Evolutionary conservation across 805 yeast genomes (phyloP), one percentile per base, ranked within the genome.

Genomic region (Ogataea nakhonphanomensis): DNA sequence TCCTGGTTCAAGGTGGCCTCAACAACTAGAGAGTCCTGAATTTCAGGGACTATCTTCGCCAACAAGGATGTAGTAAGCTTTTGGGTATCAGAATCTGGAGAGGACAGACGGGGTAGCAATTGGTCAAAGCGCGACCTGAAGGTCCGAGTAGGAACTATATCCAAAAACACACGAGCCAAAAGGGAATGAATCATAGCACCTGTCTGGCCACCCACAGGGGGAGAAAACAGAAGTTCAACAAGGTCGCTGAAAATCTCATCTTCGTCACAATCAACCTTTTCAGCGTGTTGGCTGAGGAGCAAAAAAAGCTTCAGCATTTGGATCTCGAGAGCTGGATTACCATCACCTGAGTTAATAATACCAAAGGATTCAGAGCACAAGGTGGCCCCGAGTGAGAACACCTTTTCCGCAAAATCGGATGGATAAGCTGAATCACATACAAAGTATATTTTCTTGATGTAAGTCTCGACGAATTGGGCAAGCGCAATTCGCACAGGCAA

Each of bases 21-120:
- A 35, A 84, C 71, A 2, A 81, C 82, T 25, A 71, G 55, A 14
- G 74, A 78, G 50, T 80, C 80, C 51, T 82, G 90, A 23, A 58
- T 61, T 11, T 58, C 58, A 5, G 67, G 55, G 25, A 82, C 71
- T 14, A 73, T 33, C 8, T 46, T 52, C 15, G 58, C 60, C 34
- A 82, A 58, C 11, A 76, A 48, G 1, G 47, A 41, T 3, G 70
- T 63, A 5, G 70, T 62, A 4, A 74, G 54, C 51, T 81, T 66
- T 55, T 74, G 78, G 14, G 74, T 56, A 15, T 58, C 62, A 15
- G 62, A 51, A 26, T 58, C 59, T 4, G 34, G 20, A 1, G 62
- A 49, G 3, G 44, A 30, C 8, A 65, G 26, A 25, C 71, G 57
- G 2, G 51, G 45, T 33, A 70, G 67, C 9, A 80, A 56, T 2